A percentile compares a stretch with the other conserved stretches of the same genome.
phyloP scores from a whole-genome alignment of 495 filamentous ascomycete genomes.

The Hypoxylon fuscum region DNA sequence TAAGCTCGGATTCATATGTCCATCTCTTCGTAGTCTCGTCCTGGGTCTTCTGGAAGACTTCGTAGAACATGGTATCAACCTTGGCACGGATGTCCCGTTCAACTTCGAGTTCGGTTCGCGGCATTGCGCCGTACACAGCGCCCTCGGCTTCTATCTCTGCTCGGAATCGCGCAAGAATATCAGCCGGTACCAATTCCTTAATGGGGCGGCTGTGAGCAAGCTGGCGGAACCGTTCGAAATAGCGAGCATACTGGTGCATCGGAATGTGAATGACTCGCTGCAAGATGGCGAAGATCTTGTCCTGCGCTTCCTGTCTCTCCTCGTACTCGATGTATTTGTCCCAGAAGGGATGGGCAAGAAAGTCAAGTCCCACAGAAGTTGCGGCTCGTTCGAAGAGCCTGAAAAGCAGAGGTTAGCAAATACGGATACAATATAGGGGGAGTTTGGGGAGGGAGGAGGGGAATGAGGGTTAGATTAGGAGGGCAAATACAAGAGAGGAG shows the following conservation, averaged over 20 bases:
- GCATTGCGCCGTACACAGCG: slow-evolving; percentile 50
- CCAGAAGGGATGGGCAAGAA: slow-evolving; percentile 95
- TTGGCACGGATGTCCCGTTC: slow-evolving; percentile 83
- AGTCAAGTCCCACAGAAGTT: slow-evolving; percentile 86
- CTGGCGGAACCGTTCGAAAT: slow-evolving; percentile 90
- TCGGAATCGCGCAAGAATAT: slow-evolving; percentile 73
- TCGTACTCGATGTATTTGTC: slow-evolving; percentile 98
- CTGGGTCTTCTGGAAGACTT: slow-evolving; percentile 83
- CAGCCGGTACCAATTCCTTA: slow-evolving; percentile 73
- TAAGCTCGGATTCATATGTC: slow-evolving; percentile 94
- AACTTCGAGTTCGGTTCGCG: slow-evolving; percentile 74
- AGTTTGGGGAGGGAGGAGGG: slow-evolving; percentile 43
- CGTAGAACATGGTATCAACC: slow-evolving; percentile 81
- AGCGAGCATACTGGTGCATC: slow-evolving; percentile 95
- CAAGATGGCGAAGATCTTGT: slow-evolving; percentile 87
- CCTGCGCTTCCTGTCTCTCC: slow-evolving; percentile 83
- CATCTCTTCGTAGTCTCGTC: slow-evolving; percentile 92
- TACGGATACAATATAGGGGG: slow-evolving; percentile 42
- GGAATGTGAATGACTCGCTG: slow-evolving; percentile 89
- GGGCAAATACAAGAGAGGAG: slow-evolving; percentile 66
- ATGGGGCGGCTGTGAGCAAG: slow-evolving; percentile 78
- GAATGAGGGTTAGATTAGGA: slow-evolving; percentile 57
- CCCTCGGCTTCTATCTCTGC: slow-evolving; percentile 72
- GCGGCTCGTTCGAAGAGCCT: slow-evolving; percentile 96
- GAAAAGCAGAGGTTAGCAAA: slow-evolving; percentile 63